Evolutionary conservation across 2,329 filamentous ascomycete species (phyloP), one percentile per base, ranked within the genome.

Genomic region (Trichoderma harzianum): DNA sequence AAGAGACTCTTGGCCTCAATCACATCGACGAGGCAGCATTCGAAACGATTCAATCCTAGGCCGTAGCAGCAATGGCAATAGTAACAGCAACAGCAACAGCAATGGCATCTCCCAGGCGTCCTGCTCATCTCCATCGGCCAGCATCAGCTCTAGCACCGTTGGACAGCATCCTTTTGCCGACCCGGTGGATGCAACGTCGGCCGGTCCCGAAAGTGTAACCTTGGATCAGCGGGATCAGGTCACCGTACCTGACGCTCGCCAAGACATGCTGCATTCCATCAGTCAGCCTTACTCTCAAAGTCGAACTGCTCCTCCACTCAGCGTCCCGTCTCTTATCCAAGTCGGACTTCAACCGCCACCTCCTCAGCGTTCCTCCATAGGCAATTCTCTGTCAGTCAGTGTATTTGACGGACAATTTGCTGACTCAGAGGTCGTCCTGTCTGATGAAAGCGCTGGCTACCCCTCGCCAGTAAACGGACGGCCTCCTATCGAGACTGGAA

Each of bases 361-460:
- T 28, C 43, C 73, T 3, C 67, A 64, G 11, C 72, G 62, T 18
- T 24, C 61, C 7, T 67, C 67, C 7, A 64, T 69, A n/a, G 28
- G 65, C 21, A 68, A 51, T 7, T 66, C 73, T 3, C 36, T 72
- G 32, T 68, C 72, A 16, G 57, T 61, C 3, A n/a, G 39, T 6
- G 58, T 73, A 11, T 62, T 61, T 8, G 72, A 75, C 3, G 69
- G 64, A 1, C 72, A 72, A 3, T 67, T 71, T 34, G 69, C 62
- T 28, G 77, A 78, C 12, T 72, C 73, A 3, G 78, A 78, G 7
- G 73, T 74, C 7, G 34, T 77, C 60, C 69, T 74, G 16, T 78
- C 78, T 1, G 77, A 79, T 36, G 78, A 79, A 26, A 79, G 78
- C 62, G 72, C 72, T 2, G 77, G 74, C 11, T 77, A 78, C 58